Evolutionary conservation across 805 yeast species (phyloP), one percentile per base, ranked within the genome.

Genomic region (Hanseniaspora pseudoguilliermondii): DNA sequence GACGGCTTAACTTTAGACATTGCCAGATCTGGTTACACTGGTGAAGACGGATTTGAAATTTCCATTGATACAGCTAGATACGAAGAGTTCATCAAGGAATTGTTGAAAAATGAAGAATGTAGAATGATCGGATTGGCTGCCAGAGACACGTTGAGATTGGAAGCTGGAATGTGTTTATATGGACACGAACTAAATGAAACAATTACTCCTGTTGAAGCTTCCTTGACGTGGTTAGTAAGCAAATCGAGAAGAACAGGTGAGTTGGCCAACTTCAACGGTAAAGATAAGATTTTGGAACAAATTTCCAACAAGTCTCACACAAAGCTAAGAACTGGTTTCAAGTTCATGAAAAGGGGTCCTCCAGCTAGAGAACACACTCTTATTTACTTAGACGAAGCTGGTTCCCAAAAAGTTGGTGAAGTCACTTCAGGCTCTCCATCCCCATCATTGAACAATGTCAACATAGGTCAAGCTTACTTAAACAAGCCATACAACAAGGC

Each of bases 121-220:
- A 80, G 79, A 66, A 95, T 96, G 40, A 86, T 89, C 62, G 98
- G 98, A 5, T 79, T 93, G 52, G 98, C 97, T n/a, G 97, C 98
- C 2, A 82, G 98, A 69, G 98, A 93, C 69, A 86, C 97, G 11
- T 75, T 93, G 61, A 80, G 98, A 65, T 73, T 93, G 53, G 98
- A 93, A 73, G 98, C 98, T 5, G 98, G 98, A 35, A 86, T 93
- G 96, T 93, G 98, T 70, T 75, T 93, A 55, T 93, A 93, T 64
- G 98, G 98, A 2, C 85, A 89, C 67, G 98, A 93, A 69, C 75
- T 93, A 63, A 79, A 77, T 59, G 95, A 88, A 62, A 68, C 71
- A 13, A 81, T 79, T 34, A 84, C 96, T 2, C 98, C 98, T 11
- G 80, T 91, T 4, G 95, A 89, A 62, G 95, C 93, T 0, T 81